These are phyloP conservation scores for Gleditsia sinensis DNA, from an alignment of 306 rosid species.

Conservation along the genomic window DNA sequence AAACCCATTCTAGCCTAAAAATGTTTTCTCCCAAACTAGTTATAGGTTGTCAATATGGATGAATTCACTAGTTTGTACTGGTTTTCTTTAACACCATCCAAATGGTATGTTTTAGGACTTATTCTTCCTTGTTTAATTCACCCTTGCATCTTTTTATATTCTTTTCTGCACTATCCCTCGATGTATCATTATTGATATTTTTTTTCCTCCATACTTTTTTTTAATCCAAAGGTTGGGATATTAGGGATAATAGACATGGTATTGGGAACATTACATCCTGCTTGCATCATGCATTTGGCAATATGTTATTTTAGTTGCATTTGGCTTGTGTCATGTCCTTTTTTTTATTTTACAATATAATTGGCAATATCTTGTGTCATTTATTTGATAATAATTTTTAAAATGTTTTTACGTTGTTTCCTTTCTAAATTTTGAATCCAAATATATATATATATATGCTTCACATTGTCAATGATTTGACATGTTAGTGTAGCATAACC, in stretches of 20 bases:
- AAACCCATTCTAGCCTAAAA: conserved; percentile 29
- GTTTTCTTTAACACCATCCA: conserved; percentile 35
- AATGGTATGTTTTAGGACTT: conserved; percentile 32
- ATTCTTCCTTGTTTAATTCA: conserved; percentile 48
- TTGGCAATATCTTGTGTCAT: too few relatives aligned
- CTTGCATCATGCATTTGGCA: conserved; percentile 58
- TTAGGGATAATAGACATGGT: conserved; percentile 41
- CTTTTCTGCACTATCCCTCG: conserved; percentile 24
- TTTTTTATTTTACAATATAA: too few relatives aligned
- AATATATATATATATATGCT: too few relatives aligned
- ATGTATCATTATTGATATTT: conserved; percentile 31
- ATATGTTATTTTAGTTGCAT: too few relatives aligned
- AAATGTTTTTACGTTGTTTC: too few relatives aligned
- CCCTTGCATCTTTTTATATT: conserved; percentile 35
- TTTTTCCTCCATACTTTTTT: conserved; percentile 40
- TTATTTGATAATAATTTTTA: too few relatives aligned
- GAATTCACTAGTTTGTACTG: conserved; percentile 32
- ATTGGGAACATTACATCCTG: conserved; percentile 42
- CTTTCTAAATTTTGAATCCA: too few relatives aligned
- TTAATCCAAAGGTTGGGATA: conserved; percentile 35
- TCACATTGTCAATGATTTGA: too few relatives aligned
- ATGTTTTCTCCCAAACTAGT: conserved; percentile 31
- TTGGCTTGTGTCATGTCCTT: too few relatives aligned
- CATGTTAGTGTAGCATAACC: too few relatives aligned
- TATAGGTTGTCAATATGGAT: conserved; percentile 35